phyloP scores from a whole-genome alignment of 2,329 filamentous ascomycete species.

The Exophiala mesophila region DNA sequence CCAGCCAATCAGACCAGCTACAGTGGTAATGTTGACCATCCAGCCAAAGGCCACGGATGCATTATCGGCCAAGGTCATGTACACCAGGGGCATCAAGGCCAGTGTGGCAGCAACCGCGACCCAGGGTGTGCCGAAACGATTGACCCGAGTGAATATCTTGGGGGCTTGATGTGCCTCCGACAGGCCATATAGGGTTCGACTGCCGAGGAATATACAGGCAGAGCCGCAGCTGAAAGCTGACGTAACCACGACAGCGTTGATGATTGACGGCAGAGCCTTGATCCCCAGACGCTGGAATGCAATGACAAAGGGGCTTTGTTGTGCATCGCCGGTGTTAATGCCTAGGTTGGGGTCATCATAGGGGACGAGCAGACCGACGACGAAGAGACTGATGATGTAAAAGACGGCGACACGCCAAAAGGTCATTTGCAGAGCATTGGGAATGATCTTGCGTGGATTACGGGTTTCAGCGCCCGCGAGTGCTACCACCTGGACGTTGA shows the following conservation, averaged over 20 bases:
- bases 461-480: slow-evolving; percentile 53
- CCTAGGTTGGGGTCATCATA: slow-evolving; percentile 29
- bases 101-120: slow-evolving; percentile 57
- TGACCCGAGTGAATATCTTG: slow-evolving; percentile 42
- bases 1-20: slow-evolving; percentile 31
- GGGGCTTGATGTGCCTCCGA: slow-evolving; percentile 54
- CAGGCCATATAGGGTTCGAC: slow-evolving; percentile 55
- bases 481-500: slow-evolving; percentile 46
- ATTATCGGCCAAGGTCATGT: slow-evolving; percentile 61
- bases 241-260: slow-evolving; percentile 71
- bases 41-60: slow-evolving; percentile 57
- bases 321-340: slow-evolving; percentile 30
- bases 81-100: slow-evolving; percentile 62
- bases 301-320: slow-evolving; percentile 48
- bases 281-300: slow-evolving; percentile 38
- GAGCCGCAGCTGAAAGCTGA: slow-evolving; percentile 59
- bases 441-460: slow-evolving; percentile 50
- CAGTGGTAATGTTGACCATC: slow-evolving; percentile 31
- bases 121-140: slow-evolving; percentile 60
- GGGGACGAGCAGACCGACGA: slow-evolving; percentile 32
- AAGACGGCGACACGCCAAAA: slow-evolving; percentile 55
- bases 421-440: slow-evolving; percentile 50
- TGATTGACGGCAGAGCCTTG: slow-evolving; percentile 60
- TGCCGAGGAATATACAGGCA: slow-evolving; percentile 55
- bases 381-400: slow-evolving; percentile 40